Evolutionary conservation across 2,329 filamentous ascomycete species (phyloP).

Genomic region (Colletotrichum sp.): DNA sequence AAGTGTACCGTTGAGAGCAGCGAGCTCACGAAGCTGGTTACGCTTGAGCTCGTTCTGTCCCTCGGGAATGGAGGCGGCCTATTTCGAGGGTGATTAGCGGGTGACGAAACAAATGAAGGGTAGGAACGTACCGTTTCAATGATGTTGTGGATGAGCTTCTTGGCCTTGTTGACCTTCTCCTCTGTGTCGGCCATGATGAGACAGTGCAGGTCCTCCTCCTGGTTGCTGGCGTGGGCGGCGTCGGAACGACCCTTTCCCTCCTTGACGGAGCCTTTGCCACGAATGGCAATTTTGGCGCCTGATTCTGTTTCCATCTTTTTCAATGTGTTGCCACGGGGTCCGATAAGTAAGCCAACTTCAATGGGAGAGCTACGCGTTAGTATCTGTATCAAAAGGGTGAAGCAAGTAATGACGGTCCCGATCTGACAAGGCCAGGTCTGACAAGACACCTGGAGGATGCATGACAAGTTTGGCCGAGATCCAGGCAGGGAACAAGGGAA

Average conservation of each 20-base stretch:
- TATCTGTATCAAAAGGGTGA: slow-evolving; percentile 53
- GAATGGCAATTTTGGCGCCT: slow-evolving; percentile 97
- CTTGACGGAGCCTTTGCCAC: slow-evolving; percentile 99
- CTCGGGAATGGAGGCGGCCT: slow-evolving; percentile 98
- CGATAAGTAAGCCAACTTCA: slow-evolving; percentile 99
- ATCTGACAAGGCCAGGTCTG: slow-evolving; percentile 30
- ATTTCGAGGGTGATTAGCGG: slow-evolving; percentile 26
- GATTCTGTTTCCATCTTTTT: slow-evolving; percentile 99
- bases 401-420: slow-evolving; percentile 35
- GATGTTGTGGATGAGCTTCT: slow-evolving; percentile 97
- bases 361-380: slow-evolving; percentile 90
- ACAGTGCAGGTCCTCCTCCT: slow-evolving; percentile 99
- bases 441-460: slow-evolving; percentile 29
- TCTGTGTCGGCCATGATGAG: slow-evolving; percentile 99
- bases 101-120: neutral
- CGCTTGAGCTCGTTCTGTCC: slow-evolving; percentile 99
- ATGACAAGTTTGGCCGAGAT: slow-evolving; percentile 50
- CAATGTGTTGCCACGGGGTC: slow-evolving; percentile 98
- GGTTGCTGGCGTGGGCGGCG: slow-evolving; percentile 98
- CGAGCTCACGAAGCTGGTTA: slow-evolving; percentile 96
- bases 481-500: slow-evolving; percentile 36
- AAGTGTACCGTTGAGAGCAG: slow-evolving; percentile 96
- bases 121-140: slow-evolving; percentile 85
- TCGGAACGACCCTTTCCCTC: slow-evolving; percentile 99
- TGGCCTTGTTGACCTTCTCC: slow-evolving; percentile 99